Percentiles rank a stretch among this genome's conserved stretches.
Evolutionary conservation across 495 filamentous ascomycete genomes (phyloP).

Genomic region (Penicillium tannophilum): DNA sequence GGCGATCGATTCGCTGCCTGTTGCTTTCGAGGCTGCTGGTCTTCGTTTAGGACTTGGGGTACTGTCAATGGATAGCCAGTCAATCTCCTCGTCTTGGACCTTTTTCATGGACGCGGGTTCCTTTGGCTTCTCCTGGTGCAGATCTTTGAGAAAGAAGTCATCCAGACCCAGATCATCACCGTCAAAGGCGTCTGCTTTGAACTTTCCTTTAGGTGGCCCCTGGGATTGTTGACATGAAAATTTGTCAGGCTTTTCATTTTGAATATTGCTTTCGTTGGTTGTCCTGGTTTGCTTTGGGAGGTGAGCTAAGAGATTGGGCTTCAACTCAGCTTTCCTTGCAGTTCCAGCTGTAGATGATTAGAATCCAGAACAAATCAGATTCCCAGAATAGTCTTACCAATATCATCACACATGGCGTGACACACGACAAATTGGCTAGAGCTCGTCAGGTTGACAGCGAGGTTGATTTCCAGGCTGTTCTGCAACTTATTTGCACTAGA

Average conservation of each 20-base stretch:
- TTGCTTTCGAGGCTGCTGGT: background rate
- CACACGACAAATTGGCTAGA: slow-evolving; percentile 64
- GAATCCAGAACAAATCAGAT: background rate
- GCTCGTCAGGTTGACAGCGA: slow-evolving; percentile 59
- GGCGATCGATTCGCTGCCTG: slow-evolving; percentile 16
- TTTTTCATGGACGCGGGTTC: background rate
- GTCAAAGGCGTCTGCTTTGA: slow-evolving; percentile 51
- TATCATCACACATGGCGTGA: slow-evolving; percentile 84
- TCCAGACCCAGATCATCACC: slow-evolving; percentile 58
- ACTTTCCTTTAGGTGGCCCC: background rate
- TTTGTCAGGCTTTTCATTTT: background rate
- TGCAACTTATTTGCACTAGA: slow-evolving; percentile 66
- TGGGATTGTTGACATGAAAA: background rate
- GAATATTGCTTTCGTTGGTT: background rate
- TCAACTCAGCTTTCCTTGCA: slow-evolving; percentile 58
- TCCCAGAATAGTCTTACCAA: slow-evolving; percentile 53
- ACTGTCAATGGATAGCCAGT: slow-evolving; percentile 26
- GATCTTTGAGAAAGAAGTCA: slow-evolving; percentile 52
- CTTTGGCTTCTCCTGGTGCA: slow-evolving; percentile 2
- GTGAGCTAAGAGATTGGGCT: slow-evolving; percentile 59
- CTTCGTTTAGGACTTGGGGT: slow-evolving; percentile 13
- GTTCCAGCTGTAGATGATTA: slow-evolving; percentile 68
- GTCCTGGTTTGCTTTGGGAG: slow-evolving; percentile 47
- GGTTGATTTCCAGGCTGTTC: slow-evolving; percentile 60
- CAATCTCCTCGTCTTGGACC: slow-evolving; percentile 11